phyloP scores from a whole-genome alignment of 2,329 filamentous ascomycete species.

The Dothideomycetes sp. region DNA sequence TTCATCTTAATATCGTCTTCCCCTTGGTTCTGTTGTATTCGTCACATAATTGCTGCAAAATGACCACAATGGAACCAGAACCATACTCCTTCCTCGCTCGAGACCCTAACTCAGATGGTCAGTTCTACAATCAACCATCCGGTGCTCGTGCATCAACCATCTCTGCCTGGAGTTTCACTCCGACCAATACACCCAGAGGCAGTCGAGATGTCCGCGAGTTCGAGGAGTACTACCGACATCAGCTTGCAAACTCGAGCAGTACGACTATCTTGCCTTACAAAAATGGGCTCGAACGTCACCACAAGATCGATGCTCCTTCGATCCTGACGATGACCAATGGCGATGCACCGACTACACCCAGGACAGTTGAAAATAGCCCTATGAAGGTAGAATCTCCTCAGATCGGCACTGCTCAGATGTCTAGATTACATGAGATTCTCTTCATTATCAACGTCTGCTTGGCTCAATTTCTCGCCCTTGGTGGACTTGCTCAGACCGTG shows the following conservation, averaged over 20 bases:
- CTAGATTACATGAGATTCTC: background rate
- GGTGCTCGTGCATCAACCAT: background rate
- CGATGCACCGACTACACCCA: background rate
- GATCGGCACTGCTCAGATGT: background rate
- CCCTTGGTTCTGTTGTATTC: no score
- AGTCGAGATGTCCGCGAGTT: background rate
- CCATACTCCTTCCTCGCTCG: background rate
- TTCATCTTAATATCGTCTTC: no score
- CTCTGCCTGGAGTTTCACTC: background rate
- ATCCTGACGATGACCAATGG: background rate
- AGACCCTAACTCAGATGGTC: background rate
- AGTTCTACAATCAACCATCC: background rate
- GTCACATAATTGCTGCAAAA: no score
- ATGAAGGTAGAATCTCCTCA: background rate
- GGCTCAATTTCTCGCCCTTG: slow-evolving; percentile 11
- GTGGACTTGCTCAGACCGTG: slow-evolving; percentile 16
- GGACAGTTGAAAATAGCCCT: no score
- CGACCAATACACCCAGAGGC: background rate
- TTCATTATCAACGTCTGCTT: slow-evolving; percentile 10
- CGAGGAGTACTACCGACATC: background rate
- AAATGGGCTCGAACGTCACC: background rate
- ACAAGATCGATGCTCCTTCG: background rate
- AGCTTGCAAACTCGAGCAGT: background rate
- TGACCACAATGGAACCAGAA: background rate
- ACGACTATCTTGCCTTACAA: background rate